phyloP scores from a whole-genome alignment of 768 basidiomycete species.

The Amyloporia xantha region DNA sequence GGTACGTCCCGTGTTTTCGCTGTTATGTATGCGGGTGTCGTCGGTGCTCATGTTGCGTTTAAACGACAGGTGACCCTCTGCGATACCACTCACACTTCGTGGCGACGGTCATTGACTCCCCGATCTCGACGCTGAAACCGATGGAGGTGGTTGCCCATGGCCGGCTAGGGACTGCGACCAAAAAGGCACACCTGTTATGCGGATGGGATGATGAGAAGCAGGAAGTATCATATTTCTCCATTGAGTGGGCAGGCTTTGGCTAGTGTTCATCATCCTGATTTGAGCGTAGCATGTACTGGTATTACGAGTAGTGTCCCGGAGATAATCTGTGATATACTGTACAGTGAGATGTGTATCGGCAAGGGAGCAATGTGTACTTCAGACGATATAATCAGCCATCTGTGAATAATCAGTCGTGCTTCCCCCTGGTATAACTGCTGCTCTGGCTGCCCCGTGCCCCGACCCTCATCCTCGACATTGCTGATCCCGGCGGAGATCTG shows the following conservation, averaged over 20 bases:
- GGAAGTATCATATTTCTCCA: constrained; percentile 65
- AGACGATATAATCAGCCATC: background rate
- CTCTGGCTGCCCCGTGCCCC: too few relatives aligned
- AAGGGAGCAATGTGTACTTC: background rate
- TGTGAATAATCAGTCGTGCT: constrained; percentile 6
- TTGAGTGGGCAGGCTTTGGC: constrained; percentile 92
- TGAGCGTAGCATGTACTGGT: too few relatives aligned
- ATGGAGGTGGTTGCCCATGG: constrained; percentile 97
- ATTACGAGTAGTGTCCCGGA: background rate
- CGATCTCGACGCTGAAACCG: constrained; percentile 54
- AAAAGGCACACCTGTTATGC: constrained; percentile 90
- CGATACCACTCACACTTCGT: constrained; percentile 97
- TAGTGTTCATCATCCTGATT: constrained; percentile 21
- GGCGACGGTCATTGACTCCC: constrained; percentile 71
- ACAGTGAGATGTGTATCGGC: background rate
- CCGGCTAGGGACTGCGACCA: constrained; percentile 91
- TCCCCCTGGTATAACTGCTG: constrained; percentile 4
- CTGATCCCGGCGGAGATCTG: background rate
- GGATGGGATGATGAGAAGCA: constrained; percentile 73
- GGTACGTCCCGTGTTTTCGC: constrained; percentile 42
- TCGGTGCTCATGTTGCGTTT: background rate
- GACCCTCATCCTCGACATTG: background rate
- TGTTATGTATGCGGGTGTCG: background rate
- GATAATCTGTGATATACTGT: background rate
- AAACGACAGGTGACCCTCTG: constrained; percentile 74